Evolutionary conservation across 225 moss, liverwort and hornwort genomes (phyloP).

Genomic region (Asterella californica): DNA sequence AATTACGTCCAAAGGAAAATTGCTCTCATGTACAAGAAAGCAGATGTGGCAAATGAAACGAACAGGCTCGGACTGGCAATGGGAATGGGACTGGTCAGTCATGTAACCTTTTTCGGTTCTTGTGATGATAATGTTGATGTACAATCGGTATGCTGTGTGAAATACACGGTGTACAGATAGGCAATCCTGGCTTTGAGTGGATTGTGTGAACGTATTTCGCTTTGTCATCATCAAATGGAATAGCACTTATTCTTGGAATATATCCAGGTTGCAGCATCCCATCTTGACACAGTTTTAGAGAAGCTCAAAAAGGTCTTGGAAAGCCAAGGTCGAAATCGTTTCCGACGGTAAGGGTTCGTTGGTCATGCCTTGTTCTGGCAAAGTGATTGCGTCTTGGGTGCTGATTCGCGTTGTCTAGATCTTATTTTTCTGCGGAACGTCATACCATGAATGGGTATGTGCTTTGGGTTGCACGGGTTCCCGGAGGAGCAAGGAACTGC

Average conservation of each 20-base stretch:
- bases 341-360: slow-evolving; percentile 55
- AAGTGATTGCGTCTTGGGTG: neutral
- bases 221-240: neutral
- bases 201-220: neutral
- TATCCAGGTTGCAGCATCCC: slow-evolving; percentile 84
- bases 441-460: neutral
- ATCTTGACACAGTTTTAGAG: slow-evolving; percentile 95
- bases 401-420: neutral
- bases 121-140: neutral
- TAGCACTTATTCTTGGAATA: neutral
- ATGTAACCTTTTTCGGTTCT: neutral
- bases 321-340: slow-evolving; percentile 65
- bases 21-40: slow-evolving; percentile 73
- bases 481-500: neutral
- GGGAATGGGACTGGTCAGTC: slow-evolving; percentile 89
- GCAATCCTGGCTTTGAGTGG: too few species aligned
- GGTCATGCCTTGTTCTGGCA: neutral
- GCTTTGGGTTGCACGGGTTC: neutral
- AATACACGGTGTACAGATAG: neutral
- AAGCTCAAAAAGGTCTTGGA: slow-evolving; percentile 82
- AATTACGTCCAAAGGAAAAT: slow-evolving; percentile 82
- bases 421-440: neutral
- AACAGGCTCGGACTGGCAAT: slow-evolving; percentile 94
- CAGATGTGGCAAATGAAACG: slow-evolving; percentile 70
- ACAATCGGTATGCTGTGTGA: neutral